Evolutionary conservation across 495 filamentous ascomycete species (phyloP).

Genomic region (Lasiosphaeriaceae sp.): DNA sequence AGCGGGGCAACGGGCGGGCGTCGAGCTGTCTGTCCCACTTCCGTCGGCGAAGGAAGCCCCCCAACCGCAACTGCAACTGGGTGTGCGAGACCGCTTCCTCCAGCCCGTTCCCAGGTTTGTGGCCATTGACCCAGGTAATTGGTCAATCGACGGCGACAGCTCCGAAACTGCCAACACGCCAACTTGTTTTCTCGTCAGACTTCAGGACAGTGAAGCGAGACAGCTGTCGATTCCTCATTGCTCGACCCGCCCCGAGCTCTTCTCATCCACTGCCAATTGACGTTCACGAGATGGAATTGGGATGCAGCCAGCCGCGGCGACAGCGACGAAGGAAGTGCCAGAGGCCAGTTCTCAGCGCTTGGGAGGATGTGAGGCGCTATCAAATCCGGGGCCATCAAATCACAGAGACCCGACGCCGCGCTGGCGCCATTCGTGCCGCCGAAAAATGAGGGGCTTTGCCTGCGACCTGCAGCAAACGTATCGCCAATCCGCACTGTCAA

Average conservation of each 20-base stretch:
- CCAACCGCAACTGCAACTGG: too few species aligned
- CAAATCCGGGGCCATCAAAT: not conserved
- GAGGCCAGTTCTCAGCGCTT: not conserved
- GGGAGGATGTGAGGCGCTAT: not conserved
- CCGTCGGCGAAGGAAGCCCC: too few species aligned
- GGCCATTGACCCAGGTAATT: conserved; percentile 13
- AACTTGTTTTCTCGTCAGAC: not conserved
- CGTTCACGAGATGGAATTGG: too few species aligned
- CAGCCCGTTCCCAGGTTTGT: not conserved
- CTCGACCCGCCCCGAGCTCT: conserved; percentile 1
- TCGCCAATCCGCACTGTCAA: not conserved
- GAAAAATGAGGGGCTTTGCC: not conserved
- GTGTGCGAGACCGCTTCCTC: not conserved
- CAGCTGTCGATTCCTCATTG: conserved; percentile 12
- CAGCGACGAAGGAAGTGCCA: not conserved
- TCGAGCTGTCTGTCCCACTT: too few species aligned
- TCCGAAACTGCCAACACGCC: not conserved
- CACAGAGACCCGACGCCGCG: not conserved
- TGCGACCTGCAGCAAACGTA: not conserved
- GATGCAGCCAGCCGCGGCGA: not conserved
- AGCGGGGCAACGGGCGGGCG: too few species aligned
- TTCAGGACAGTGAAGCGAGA: not conserved
- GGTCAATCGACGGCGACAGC: conserved; percentile 12
- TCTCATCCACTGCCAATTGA: not conserved
- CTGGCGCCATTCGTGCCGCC: not conserved